Conservation (phyloP, 176 grass and related monocot genomes). For the Paspalum notatum region DNA sequence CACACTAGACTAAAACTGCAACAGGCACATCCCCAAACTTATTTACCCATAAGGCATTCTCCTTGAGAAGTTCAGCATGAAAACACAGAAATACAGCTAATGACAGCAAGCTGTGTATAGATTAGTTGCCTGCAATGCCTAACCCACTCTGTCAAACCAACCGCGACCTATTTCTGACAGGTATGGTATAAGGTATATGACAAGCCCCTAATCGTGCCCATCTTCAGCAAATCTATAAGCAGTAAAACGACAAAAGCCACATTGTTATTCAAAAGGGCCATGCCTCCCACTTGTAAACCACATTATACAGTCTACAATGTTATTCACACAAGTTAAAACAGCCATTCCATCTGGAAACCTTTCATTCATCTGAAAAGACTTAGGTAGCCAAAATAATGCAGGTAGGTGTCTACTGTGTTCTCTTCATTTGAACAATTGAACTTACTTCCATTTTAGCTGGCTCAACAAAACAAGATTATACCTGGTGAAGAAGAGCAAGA, state of each 20-base stretch:
- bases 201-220: background rate
- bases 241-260: background rate
- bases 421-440: no score
- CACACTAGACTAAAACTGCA: conserved; percentile 4
- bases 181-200: conserved; percentile 4
- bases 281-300: background rate
- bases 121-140: background rate
- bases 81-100: background rate
- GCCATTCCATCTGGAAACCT: background rate
- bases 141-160: background rate
- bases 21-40: conserved; percentile 19
- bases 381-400: no score
- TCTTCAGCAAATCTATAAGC: conserved; percentile 21
- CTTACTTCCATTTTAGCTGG: background rate
- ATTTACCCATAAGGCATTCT: conserved; percentile 11
- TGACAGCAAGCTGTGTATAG: background rate
- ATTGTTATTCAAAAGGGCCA: background rate
- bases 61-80: background rate
- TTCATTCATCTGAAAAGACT: background rate
- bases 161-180: conserved; percentile 22
- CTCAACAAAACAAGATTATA: conserved; percentile 30
- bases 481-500: conserved; percentile 94
- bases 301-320: background rate
- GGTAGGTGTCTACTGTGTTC: no score
- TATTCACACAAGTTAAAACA: background rate